Percentiles rank a stretch among this genome's conserved stretches.
These are phyloP conservation scores for Elymus sibiricus DNA, from an alignment of 176 grass and related monocot genomes.

Conservation along the genomic window DNA sequence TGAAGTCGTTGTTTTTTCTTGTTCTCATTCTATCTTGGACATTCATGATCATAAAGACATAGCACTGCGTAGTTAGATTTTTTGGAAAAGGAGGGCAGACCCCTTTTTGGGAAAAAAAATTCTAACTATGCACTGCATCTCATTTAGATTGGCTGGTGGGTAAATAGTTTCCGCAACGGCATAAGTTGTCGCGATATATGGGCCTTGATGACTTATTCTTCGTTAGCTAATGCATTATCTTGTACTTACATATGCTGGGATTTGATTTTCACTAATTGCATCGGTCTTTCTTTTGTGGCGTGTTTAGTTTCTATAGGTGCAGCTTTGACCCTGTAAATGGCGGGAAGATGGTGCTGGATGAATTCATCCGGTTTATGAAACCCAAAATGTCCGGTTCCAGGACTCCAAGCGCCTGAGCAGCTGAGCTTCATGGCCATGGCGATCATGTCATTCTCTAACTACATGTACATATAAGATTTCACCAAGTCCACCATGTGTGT, in stretches of 20 bases:
- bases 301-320: slow-evolving; percentile 64
- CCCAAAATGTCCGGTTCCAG: slow-evolving; percentile 4
- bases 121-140: background rate
- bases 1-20: background rate
- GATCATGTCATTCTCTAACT: background rate
- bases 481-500: background rate
- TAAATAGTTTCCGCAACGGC: background rate
- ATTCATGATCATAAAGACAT: slow-evolving; percentile 11
- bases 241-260: background rate
- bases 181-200: background rate
- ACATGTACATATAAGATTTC: background rate
- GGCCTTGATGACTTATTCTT: background rate
- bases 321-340: slow-evolving; percentile 62
- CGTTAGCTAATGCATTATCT: background rate
- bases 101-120: background rate
- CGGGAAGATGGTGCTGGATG: slow-evolving; percentile 49
- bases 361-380: slow-evolving; percentile 52
- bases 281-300: background rate
- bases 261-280: background rate
- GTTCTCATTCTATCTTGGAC: background rate
- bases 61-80: background rate
- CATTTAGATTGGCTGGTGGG: background rate
- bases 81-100: background rate
- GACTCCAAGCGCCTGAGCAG: background rate
- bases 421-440: background rate